Evolutionary conservation across 140 eudicot genomes (phyloP), one percentile per base, ranked within the genome.

Genomic region (Cichorium intybus): DNA sequence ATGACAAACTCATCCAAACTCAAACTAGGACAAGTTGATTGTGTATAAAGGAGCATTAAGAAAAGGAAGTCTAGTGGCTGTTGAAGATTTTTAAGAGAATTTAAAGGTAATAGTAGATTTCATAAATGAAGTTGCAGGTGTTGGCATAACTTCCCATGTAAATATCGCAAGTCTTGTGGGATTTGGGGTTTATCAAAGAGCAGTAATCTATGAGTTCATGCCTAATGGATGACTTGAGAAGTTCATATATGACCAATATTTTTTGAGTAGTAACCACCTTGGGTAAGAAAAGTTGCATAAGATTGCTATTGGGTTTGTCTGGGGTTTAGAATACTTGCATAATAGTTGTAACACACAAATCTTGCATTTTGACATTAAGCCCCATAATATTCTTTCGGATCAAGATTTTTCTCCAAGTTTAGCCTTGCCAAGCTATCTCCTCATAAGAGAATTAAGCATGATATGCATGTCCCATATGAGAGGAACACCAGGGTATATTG

Each of bases 281-380:
- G 79, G 65, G 28, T 60, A 71, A 73, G 43, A 53, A 71, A 70
- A 61, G 62, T 22, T 80, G 7, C 62, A 41, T 45, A n/a, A 53
- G 6, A 75, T 80, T 31, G 64, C 73, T 6, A 10, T 80, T 24
- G 79, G 81, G 18, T 66, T 80, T 28, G 76, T 72, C 2, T 47
- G 66, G 33, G 85, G 85, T 22, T 31, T 80, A 29, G 85, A 80
- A 20, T 76, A 76, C 24, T 62, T 76, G 34, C 71, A 76, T 24
- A 41, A 56, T 4, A 79, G 81, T 24, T 76, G 82, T 12, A 76
- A 47, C 55, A 76, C 79, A 6, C 53, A 74, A 0, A 76, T 80
- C 9, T 33, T 80, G 35, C 85, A 80, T 64, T 80, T 80, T 10
- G 82, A 75, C 61, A 74, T 79, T 34, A 79, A 79, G 55, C 84